These are phyloP conservation scores for Sclerotinia sclerotiorum DNA, from an alignment of 2,329 filamentous ascomycete species.

Conservation along the genomic window DNA sequence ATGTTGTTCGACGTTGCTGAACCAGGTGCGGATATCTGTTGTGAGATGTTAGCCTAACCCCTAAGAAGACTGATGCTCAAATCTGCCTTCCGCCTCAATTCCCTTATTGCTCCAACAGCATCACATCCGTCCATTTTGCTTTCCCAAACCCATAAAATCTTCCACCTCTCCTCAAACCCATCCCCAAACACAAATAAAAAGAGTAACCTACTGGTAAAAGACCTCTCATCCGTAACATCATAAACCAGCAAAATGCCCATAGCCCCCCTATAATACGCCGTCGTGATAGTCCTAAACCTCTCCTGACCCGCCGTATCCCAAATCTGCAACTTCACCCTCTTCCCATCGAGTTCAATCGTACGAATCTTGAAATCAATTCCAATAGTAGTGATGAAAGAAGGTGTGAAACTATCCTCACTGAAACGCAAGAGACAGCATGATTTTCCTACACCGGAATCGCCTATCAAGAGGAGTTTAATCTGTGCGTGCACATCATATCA, in stretches of 20 bases:
- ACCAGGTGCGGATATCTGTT: conserved; percentile 97
- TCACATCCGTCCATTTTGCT: neutral
- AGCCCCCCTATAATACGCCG: conserved; percentile 95
- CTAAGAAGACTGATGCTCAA: neutral
- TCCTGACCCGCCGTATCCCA: conserved; percentile 99
- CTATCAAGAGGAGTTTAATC: conserved; percentile 99
- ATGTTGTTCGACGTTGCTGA: conserved; percentile 99
- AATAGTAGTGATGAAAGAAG: conserved; percentile 99
- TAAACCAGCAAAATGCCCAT: conserved; percentile 98
- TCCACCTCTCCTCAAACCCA: neutral
- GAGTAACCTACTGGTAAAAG: conserved; percentile 78
- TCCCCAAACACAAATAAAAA: conserved; percentile 3
- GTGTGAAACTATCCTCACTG: conserved; percentile 98
- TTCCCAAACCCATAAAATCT: neutral
- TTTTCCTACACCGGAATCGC: conserved; percentile 99
- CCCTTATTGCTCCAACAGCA: neutral
- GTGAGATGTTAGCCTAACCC: neutral
- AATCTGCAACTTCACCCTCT: conserved; percentile 98
- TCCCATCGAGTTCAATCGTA: conserved; percentile 97
- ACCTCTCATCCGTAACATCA: conserved; percentile 99
- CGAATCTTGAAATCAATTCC: conserved; percentile 99
- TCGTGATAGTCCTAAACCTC: conserved; percentile 97
- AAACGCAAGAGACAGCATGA: conserved; percentile 97
- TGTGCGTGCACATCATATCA: conserved; percentile 28
- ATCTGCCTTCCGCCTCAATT: neutral